A percentile compares a stretch with the other conserved stretches of the same genome.
Evolutionary conservation across 345 rosid genomes (phyloP).

Genomic region (Rhodamnia rubescens): DNA sequence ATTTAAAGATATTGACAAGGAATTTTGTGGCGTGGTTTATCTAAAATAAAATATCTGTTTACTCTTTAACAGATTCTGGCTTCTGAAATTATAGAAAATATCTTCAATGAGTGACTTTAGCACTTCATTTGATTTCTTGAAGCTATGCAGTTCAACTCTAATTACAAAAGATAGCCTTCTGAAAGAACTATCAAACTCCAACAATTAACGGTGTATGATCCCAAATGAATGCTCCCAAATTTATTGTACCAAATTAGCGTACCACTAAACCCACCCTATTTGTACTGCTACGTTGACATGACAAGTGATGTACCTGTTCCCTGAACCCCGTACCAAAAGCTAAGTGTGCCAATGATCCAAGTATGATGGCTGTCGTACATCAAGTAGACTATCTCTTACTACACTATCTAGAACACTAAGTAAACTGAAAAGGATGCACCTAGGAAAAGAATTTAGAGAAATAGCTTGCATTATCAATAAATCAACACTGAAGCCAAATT

Average conservation of each 20-base stretch:
- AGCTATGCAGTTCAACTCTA: not conserved
- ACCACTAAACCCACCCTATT: not conserved
- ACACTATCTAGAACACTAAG: not conserved
- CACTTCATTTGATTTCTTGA: not conserved
- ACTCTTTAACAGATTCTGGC: not conserved
- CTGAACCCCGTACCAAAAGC: not conserved
- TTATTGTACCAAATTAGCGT: not conserved
- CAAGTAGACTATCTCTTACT: not conserved
- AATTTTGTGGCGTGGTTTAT: not conserved
- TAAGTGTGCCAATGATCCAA: not conserved
- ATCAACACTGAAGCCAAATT: not conserved
- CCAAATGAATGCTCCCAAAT: not conserved
- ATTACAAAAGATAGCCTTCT: not conserved
- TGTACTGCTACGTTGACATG: not conserved
- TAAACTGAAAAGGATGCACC: not conserved
- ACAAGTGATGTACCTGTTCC: not conserved
- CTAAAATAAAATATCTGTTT: not conserved
- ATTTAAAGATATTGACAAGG: not conserved
- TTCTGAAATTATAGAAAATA: not conserved
- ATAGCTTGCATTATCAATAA: conserved; percentile 1
- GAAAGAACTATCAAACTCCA: not conserved
- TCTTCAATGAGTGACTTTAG: not conserved
- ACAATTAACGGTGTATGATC: not conserved
- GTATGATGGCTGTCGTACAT: not conserved
- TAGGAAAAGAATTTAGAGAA: not conserved